Percentiles rank a stretch among this genome's conserved stretches.
Conservation (phyloP, 768 basidiomycete genomes). For the Boletus rex-veris region DNA sequence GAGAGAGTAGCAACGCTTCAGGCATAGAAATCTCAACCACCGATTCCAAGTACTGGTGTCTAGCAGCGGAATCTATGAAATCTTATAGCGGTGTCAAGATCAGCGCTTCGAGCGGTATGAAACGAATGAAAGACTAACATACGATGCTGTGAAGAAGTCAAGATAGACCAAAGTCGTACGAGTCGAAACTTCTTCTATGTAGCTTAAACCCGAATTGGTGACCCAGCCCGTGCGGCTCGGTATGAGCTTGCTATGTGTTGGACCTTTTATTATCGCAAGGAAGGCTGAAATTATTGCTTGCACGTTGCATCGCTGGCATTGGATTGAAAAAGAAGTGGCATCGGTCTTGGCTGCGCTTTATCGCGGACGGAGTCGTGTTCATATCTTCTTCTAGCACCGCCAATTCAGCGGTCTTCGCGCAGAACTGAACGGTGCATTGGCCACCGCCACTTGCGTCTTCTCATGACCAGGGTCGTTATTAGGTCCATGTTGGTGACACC, state of each 20-base stretch:
- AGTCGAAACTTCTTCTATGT: constrained; percentile 1
- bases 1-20: not conserved
- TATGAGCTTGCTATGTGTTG: constrained; percentile 10
- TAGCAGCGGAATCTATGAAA: not conserved
- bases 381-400: constrained; percentile 19
- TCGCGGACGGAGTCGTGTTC: not conserved
- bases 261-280: constrained; percentile 1
- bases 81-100: constrained; percentile 11
- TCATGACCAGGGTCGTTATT: constrained; percentile 1
- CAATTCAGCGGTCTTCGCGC: not conserved
- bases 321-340: constrained; percentile 21
- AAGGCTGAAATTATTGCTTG: constrained; percentile 8
- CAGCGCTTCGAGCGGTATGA: not conserved
- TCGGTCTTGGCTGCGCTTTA: constrained; percentile 15
- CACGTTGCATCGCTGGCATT: constrained; percentile 10
- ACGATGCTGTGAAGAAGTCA: constrained; percentile 10
- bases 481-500: not conserved
- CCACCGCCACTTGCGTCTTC: not conserved
- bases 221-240: not conserved
- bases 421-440: not conserved
- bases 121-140: not conserved
- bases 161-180: constrained; percentile 12
- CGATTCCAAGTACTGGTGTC: not conserved
- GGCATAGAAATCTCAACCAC: not conserved
- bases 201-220: not conserved